These are phyloP conservation scores for Pyrrhoderma lamaoense DNA, from an alignment of 1,284 basidiomycete species.

Conservation along the genomic window DNA sequence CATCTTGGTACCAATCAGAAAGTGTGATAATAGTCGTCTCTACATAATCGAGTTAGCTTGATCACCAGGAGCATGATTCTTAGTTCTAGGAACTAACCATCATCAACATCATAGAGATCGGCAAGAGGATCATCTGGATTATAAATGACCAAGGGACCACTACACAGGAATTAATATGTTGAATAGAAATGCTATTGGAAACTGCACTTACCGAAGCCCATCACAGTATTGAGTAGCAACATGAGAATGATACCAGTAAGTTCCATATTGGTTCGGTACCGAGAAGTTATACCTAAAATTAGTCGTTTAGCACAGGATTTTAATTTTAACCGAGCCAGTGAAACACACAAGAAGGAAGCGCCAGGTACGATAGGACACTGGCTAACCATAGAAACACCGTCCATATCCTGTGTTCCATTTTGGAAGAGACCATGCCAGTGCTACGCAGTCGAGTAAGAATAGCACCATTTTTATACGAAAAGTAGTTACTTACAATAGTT, in stretches of 20 bases:
- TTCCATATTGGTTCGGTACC: conserved; percentile 29
- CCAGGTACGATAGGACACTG: conserved; percentile 31
- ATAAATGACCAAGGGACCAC: conserved; percentile 31
- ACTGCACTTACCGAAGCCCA: neutral
- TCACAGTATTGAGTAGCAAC: conserved; percentile 30
- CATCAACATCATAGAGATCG: conserved; percentile 35
- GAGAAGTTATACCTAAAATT: conserved; percentile 22
- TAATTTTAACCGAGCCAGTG: neutral
- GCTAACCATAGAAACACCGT: conserved; percentile 32
- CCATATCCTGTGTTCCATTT: conserved; percentile 29
- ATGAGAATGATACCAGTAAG: conserved; percentile 24
- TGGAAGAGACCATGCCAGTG: conserved; percentile 47
- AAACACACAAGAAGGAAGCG: conserved; percentile 23
- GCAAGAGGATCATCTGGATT: conserved; percentile 35
- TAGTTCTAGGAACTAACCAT: conserved; percentile 26
- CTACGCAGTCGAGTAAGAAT: conserved; percentile 22
- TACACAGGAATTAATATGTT: conserved; percentile 21
- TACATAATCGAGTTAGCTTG: conserved; percentile 20
- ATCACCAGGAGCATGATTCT: neutral
- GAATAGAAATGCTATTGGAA: neutral
- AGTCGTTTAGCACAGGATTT: neutral
- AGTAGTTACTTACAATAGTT: conserved; percentile 21
- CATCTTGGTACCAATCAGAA: conserved; percentile 17
- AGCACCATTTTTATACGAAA: neutral
- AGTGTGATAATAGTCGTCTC: conserved; percentile 17